A percentile compares a stretch with the other conserved stretches of the same genome.
Evolutionary conservation across 306 rosid species (phyloP).

Genomic region (Vicia sativa): DNA sequence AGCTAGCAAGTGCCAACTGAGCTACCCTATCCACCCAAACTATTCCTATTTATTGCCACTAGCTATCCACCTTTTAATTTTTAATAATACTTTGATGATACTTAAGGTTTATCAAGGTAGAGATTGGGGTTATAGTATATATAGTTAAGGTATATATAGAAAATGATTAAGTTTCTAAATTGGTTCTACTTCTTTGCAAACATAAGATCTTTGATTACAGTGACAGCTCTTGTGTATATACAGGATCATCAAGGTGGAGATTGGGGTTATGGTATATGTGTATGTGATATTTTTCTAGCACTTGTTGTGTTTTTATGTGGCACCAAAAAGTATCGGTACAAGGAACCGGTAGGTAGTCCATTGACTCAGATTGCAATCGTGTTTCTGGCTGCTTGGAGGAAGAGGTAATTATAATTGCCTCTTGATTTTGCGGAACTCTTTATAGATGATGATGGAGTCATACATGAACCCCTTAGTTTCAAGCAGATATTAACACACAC

Average conservation of each 20-base stretch:
- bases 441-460: slow-evolving; percentile 16
- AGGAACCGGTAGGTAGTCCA: slow-evolving; percentile 79
- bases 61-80: neutral
- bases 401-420: slow-evolving; percentile 56
- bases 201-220: slow-evolving; percentile 70
- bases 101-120: slow-evolving; percentile 16
- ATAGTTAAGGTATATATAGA: too few species aligned
- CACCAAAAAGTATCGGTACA: too few species aligned
- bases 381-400: slow-evolving; percentile 67
- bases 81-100: neutral
- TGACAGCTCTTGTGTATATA: slow-evolving; percentile 70
- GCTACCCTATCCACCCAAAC: too few species aligned
- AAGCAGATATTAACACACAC: slow-evolving; percentile 64
- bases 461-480: slow-evolving; percentile 33
- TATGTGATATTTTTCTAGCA: slow-evolving; percentile 51
- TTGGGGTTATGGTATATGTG: slow-evolving; percentile 93
- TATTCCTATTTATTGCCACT: neutral
- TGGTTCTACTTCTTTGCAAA: slow-evolving; percentile 83
- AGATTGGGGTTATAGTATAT: too few species aligned
- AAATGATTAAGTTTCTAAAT: too few species aligned
- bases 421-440: slow-evolving; percentile 55
- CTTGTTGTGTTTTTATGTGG: slow-evolving; percentile 57
- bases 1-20: too few species aligned
- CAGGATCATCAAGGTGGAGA: slow-evolving; percentile 69
- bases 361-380: slow-evolving; percentile 74